Base-by-base conservation (phyloP, 1,284 basidiomycete genomes). In the Irpex sp. region DNA sequence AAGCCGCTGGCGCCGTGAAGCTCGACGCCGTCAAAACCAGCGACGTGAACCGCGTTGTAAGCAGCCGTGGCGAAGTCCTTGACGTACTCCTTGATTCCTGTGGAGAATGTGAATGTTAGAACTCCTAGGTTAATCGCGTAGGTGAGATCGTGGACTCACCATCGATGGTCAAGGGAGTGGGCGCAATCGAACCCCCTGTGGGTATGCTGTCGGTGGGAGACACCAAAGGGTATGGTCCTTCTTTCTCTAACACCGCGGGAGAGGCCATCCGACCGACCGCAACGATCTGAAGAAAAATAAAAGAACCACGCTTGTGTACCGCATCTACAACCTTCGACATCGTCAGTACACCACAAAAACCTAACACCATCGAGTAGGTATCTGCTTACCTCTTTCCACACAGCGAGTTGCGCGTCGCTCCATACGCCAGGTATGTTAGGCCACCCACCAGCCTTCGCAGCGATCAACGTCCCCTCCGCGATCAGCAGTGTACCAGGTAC, bases 211-310 rank as follows among this genome's bases (percentile, higher is more conserved):
- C 71, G 1, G 83, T 81, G 0, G 81, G 76, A 17, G 77, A 71
- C 7, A 74, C 73, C 63, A 74, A 81, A 4, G 58, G 58, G 34
- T 71, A 67, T 59, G 72, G 70, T n/a, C 73, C 73, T 44, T 69
- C 67, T 58, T 66, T 44, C 40, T 17, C 38, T 71, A 79, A 71
- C 7, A 77, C 66, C 0, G 68, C 64, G 1, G 72, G 70, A 13
- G 70, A 58, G 11, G 78, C 78, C 3, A 76, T 72, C 0, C 81
- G 75, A 0, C 81, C 82, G 49, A 80, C 67, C 0, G 80, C 79
- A 81, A 81, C 83, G 0, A 84, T 70, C 68, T 86, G 83, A 26
- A 74, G 38, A 70, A 74, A 82, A 61, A 84, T 78, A 68, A 71
- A 74, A 0, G 77, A 80, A 2, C 74, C 79, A 60, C 69, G 74